A percentile compares a stretch with the other conserved stretches of the same genome.
Conservation (phyloP, 805 yeast genomes). For the Candida railenensis region DNA sequence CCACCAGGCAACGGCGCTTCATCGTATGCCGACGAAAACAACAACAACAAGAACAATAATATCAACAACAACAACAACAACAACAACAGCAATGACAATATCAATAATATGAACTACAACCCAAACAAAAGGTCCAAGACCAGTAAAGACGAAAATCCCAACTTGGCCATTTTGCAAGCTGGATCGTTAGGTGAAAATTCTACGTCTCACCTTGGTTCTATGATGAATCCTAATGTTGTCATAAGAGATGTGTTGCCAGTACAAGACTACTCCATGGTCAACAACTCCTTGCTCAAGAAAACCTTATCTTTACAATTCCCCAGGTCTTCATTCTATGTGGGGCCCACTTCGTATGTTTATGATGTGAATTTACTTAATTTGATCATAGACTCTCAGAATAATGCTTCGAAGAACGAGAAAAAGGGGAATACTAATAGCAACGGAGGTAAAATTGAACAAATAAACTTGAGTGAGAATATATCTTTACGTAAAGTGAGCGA, state of each 20-base stretch:
- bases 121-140: constrained; percentile 8
- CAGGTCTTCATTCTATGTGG: constrained; percentile 83
- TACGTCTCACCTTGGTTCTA: constrained; percentile 3
- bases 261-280: constrained; percentile 64
- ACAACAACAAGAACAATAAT: background rate
- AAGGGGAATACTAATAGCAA: constrained; percentile 9
- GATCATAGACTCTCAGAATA: constrained; percentile 42
- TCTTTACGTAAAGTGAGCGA: constrained; percentile 78
- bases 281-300: constrained; percentile 62
- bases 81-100: background rate
- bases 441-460: constrained; percentile 65
- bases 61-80: background rate
- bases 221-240: constrained; percentile 40
- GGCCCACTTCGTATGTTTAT: constrained; percentile 77
- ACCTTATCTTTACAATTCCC: constrained; percentile 83
- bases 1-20: constrained; percentile 15
- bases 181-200: constrained; percentile 8
- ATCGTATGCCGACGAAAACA: too few relatives aligned
- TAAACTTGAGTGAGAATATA: constrained; percentile 64
- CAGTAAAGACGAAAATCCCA: constrained; percentile 10
- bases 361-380: constrained; percentile 69
- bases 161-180: constrained; percentile 7
- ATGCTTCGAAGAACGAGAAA: constrained; percentile 16
- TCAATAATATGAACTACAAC: background rate
- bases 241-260: constrained; percentile 58